phyloP scores from a whole-genome alignment of 306 rosid genomes.

The Lupinus albus region DNA sequence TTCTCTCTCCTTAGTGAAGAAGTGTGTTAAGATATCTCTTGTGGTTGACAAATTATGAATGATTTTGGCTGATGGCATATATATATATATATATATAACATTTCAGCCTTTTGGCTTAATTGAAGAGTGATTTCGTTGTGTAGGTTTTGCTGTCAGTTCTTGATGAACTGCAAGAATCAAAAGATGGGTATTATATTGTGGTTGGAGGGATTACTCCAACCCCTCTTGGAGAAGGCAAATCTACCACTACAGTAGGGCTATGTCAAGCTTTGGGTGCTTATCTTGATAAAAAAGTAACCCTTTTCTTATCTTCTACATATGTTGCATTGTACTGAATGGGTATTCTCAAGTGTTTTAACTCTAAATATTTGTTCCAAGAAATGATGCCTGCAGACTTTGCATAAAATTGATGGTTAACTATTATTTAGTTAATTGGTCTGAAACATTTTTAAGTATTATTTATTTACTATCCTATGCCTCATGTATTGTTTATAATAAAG shows the following conservation, averaged over 20 bases:
- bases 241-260: slow-evolving; percentile 97
- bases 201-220: slow-evolving; percentile 99
- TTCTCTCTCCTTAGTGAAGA: background rate
- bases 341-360: background rate
- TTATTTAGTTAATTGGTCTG: slow-evolving; percentile 7
- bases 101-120: slow-evolving; percentile 10
- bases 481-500: background rate
- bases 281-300: slow-evolving; percentile 81
- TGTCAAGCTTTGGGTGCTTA: slow-evolving; percentile 99
- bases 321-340: background rate
- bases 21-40: background rate
- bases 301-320: background rate
- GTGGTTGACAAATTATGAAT: background rate
- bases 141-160: slow-evolving; percentile 82
- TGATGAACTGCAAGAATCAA: slow-evolving; percentile 68
- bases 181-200: slow-evolving; percentile 90
- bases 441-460: background rate
- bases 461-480: too few relatives aligned
- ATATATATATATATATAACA: too few relatives aligned
- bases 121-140: slow-evolving; percentile 17
- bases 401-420: background rate
- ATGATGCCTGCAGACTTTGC: slow-evolving; percentile 11
- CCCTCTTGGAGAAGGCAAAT: slow-evolving; percentile 97
- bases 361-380: background rate
- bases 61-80: slow-evolving; percentile 1